Evolutionary conservation across 2,329 filamentous ascomycete genomes (phyloP).

Genomic region (Exophiala sideris): DNA sequence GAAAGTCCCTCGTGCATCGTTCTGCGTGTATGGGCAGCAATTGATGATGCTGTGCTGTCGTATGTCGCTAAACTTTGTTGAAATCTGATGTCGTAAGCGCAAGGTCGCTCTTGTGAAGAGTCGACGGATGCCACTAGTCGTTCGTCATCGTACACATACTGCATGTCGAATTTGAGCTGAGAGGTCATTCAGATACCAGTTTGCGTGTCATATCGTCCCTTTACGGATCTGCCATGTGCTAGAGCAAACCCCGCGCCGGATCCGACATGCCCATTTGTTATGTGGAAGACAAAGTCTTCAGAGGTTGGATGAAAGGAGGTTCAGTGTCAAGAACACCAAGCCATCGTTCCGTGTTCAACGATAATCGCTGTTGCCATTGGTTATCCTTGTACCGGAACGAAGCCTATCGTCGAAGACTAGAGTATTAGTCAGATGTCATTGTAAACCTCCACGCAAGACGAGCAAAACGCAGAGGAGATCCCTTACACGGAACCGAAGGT

Average conservation of each 20-base stretch:
- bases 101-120: constrained; percentile 10
- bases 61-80: constrained; percentile 23
- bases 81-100: constrained; percentile 22
- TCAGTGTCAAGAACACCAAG: constrained; percentile 29
- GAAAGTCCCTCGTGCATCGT: constrained; percentile 1
- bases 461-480: constrained; percentile 83
- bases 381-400: constrained; percentile 75
- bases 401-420: constrained; percentile 83
- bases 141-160: constrained; percentile 18
- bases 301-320: constrained; percentile 17
- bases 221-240: constrained; percentile 32
- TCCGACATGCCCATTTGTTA: constrained; percentile 30
- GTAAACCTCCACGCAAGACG: constrained; percentile 71
- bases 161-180: constrained; percentile 21
- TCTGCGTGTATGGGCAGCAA: constrained; percentile 16
- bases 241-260: constrained; percentile 31
- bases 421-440: constrained; percentile 75
- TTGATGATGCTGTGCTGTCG: constrained; percentile 18
- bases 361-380: constrained; percentile 47
- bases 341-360: constrained; percentile 53
- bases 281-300: constrained; percentile 18
- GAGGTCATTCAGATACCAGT: constrained; percentile 21
- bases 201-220: constrained; percentile 19
- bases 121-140: constrained; percentile 9
- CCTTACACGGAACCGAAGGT: constrained; percentile 79